Conservation (phyloP, 352 stramenopile genomes). For the Globisporangium sylvaticum region DNA sequence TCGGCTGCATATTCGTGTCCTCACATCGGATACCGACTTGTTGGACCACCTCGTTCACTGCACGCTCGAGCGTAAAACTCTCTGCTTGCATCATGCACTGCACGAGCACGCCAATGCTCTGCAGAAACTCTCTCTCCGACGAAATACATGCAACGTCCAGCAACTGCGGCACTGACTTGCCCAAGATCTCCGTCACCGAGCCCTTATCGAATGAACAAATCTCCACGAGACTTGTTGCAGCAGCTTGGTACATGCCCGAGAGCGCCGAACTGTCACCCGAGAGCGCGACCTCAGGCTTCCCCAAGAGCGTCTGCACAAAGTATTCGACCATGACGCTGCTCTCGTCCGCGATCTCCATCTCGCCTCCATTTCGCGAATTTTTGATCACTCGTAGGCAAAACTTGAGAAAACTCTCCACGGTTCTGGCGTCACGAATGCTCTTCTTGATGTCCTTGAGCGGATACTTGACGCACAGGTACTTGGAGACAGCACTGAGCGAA, state of each 20-base stretch:
- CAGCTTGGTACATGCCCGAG: slow-evolving; percentile 28
- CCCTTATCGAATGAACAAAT: slow-evolving; percentile 26
- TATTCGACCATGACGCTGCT: slow-evolving; percentile 37
- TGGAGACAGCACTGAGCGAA: slow-evolving; percentile 23
- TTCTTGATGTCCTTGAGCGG: slow-evolving; percentile 34
- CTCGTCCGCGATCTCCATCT: slow-evolving; percentile 22
- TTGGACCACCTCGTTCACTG: slow-evolving; percentile 23
- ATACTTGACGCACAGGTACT: slow-evolving; percentile 24
- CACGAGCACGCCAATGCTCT: slow-evolving; percentile 35
- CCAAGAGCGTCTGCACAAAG: slow-evolving; percentile 45
- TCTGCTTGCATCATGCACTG: slow-evolving; percentile 18
- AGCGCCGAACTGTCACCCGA: background rate
- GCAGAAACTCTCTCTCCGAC: slow-evolving; percentile 30
- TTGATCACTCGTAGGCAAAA: slow-evolving; percentile 56
- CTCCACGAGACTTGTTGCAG: slow-evolving; percentile 33
- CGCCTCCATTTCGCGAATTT: slow-evolving; percentile 7
- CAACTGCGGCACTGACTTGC: slow-evolving; percentile 20
- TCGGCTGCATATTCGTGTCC: background rate
- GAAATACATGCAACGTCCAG: slow-evolving; percentile 21
- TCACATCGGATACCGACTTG: slow-evolving; percentile 21
- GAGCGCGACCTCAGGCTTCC: background rate
- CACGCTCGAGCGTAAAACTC: slow-evolving; percentile 14
- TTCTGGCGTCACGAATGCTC: slow-evolving; percentile 27
- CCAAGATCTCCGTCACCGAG: slow-evolving; percentile 26
- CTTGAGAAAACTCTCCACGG: slow-evolving; percentile 42